These are phyloP conservation scores for Penicillium sp. DNA, from an alignment of 2,329 filamentous ascomycete species.

Conservation along the genomic window DNA sequence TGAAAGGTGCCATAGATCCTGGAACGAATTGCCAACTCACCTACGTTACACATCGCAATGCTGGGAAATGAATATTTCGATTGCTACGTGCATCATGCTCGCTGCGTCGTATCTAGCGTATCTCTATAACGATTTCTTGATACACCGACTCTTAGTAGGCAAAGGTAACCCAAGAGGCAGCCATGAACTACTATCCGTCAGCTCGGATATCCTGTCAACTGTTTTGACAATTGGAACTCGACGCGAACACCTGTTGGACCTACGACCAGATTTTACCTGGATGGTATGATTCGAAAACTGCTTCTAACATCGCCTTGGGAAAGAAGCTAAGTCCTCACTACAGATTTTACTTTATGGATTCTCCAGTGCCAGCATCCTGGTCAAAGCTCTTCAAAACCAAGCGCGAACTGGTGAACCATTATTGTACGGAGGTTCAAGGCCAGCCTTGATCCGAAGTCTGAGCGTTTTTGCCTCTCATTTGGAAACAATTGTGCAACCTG, in stretches of 20 bases:
- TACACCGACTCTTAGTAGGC: constrained; percentile 31
- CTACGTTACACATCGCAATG: constrained; percentile 25
- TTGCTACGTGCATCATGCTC: constrained; percentile 38
- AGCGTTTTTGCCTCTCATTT: constrained; percentile 46
- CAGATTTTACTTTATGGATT: constrained; percentile 33
- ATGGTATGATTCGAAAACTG: constrained; percentile 14
- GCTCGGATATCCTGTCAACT: constrained; percentile 28
- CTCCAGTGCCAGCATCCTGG: constrained; percentile 30
- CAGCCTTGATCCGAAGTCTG: constrained; percentile 44
- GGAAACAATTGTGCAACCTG: constrained; percentile 38
- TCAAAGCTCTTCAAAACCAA: constrained; percentile 31
- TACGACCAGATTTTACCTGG: constrained; percentile 28
- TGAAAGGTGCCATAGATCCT: constrained; percentile 23
- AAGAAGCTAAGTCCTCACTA: background rate
- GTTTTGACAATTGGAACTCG: constrained; percentile 27
- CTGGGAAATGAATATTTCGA: constrained; percentile 25
- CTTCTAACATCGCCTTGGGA: background rate
- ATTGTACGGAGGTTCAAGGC: constrained; percentile 36
- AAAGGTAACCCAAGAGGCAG: constrained; percentile 26
- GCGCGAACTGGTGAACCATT: constrained; percentile 31
- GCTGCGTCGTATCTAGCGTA: constrained; percentile 29
- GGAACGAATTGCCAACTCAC: constrained; percentile 26
- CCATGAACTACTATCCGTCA: constrained; percentile 23
- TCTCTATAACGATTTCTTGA: constrained; percentile 34
- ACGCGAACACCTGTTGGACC: constrained; percentile 27